These are phyloP conservation scores for Diplogelasinospora grovesii DNA, from an alignment of 495 filamentous ascomycete genomes.

Conservation along the genomic window DNA sequence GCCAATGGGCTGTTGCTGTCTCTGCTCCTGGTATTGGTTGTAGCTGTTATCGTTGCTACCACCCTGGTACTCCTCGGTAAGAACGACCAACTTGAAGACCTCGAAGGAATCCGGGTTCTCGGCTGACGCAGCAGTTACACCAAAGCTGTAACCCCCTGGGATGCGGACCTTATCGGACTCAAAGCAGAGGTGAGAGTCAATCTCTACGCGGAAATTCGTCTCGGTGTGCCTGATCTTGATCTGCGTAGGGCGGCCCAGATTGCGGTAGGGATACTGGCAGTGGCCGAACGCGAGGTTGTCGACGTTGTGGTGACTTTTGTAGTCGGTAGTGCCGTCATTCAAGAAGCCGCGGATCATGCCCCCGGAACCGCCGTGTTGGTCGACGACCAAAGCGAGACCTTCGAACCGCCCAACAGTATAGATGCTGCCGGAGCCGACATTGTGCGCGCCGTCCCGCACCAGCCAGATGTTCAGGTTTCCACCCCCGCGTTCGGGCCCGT, in stretches of 20 bases:
- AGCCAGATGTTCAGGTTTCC: slow-evolving; percentile 96
- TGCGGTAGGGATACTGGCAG: slow-evolving; percentile 86
- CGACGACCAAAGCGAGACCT: slow-evolving; percentile 77
- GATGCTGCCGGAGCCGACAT: slow-evolving; percentile 63
- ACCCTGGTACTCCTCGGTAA: slow-evolving; percentile 39
- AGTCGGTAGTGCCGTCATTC: slow-evolving; percentile 83
- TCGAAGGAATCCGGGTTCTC: slow-evolving; percentile 94
- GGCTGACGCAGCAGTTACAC: slow-evolving; percentile 78
- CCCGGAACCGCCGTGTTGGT: slow-evolving; percentile 75
- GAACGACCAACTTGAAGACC: slow-evolving; percentile 75
- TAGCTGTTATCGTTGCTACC: slow-evolving; percentile 23
- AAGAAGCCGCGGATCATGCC: slow-evolving; percentile 85
- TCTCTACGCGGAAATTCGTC: slow-evolving; percentile 62
- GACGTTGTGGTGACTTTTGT: slow-evolving; percentile 67
- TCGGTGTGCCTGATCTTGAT: slow-evolving; percentile 64
- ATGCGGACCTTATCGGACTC: slow-evolving; percentile 70
- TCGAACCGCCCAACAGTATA: slow-evolving; percentile 81
- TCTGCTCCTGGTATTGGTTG: slow-evolving; percentile 16
- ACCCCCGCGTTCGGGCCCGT: slow-evolving; percentile 73
- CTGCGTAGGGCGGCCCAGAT: slow-evolving; percentile 74
- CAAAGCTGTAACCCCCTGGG: slow-evolving; percentile 76
- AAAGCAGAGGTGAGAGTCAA: slow-evolving; percentile 82
- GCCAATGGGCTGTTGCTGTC: slow-evolving; percentile 3
- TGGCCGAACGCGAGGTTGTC: slow-evolving; percentile 89
- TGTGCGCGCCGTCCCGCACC: slow-evolving; percentile 59